Percentiles rank a stretch among this genome's conserved stretches.
phyloP scores from a whole-genome alignment of 768 basidiomycete species.

The Rhizopogon vinicolor region DNA sequence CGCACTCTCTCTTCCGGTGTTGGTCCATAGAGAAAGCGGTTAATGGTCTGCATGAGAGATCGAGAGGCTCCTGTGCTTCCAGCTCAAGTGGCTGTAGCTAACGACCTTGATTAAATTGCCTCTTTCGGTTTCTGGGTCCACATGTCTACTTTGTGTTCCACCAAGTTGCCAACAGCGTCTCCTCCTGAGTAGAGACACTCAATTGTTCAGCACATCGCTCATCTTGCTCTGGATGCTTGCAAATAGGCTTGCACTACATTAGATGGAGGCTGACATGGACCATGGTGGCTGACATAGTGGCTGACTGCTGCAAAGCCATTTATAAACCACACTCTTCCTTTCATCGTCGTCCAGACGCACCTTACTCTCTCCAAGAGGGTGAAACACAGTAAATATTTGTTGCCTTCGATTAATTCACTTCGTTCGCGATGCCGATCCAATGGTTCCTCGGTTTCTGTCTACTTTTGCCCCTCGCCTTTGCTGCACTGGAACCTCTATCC shows the following conservation, averaged over 20 bases:
- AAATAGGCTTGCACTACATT: not conserved
- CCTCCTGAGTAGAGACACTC: too few species aligned
- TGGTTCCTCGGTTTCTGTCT: conserved; percentile 3
- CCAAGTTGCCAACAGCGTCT: too few species aligned
- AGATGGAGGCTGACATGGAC: conserved; percentile 4
- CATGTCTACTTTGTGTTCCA: not conserved
- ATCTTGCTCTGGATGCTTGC: not conserved
- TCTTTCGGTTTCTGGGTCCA: not conserved
- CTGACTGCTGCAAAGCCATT: not conserved
- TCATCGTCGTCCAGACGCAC: not conserved
- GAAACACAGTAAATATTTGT: not conserved
- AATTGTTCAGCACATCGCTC: not conserved
- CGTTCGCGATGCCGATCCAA: conserved; percentile 1
- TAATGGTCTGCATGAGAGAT: conserved; percentile 73
- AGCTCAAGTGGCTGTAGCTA: not conserved
- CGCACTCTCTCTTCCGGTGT: conserved; percentile 92
- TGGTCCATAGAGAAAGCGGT: conserved; percentile 93
- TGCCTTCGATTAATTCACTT: not conserved
- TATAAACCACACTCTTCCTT: not conserved
- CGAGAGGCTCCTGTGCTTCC: not conserved
- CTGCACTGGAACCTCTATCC: conserved; percentile 25
- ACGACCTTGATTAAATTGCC: not conserved
- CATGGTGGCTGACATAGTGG: not conserved
- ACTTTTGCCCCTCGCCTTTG: conserved; percentile 6
- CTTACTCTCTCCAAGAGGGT: not conserved